These are phyloP conservation scores for Acanthamoeba sp. DNA, from an alignment of 208 protist species.

Conservation along the genomic window DNA sequence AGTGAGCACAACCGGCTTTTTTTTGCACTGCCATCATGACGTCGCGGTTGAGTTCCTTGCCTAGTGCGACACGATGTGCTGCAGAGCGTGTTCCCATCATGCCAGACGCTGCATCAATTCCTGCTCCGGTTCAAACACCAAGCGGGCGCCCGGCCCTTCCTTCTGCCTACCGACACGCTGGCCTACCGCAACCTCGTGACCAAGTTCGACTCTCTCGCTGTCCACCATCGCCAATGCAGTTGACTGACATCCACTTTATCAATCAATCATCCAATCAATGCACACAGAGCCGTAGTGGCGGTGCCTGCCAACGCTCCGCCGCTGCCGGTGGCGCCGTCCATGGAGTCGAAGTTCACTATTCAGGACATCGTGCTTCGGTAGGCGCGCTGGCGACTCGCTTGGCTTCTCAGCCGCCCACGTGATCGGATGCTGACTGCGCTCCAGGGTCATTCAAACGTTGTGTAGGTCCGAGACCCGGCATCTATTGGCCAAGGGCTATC, in stretches of 20 bases:
- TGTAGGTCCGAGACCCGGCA: constrained; percentile 1
- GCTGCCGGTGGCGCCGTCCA: neutral
- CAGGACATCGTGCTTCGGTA: constrained; percentile 24
- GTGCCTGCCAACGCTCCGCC: constrained; percentile 24
- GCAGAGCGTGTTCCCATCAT: constrained; percentile 40
- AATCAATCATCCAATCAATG: no score
- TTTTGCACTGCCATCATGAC: no score
- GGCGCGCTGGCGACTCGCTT: no score
- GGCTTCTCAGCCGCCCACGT: neutral
- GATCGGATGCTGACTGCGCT: neutral
- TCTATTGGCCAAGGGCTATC: constrained; percentile 65
- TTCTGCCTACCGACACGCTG: neutral
- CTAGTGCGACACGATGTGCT: constrained; percentile 30
- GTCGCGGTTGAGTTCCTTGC: neutral
- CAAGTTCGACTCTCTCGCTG: no score
- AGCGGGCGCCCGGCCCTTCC: neutral
- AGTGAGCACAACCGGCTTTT: no score
- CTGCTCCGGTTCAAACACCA: constrained; percentile 19
- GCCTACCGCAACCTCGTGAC: neutral
- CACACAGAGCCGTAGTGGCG: constrained; percentile 2
- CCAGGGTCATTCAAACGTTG: neutral
- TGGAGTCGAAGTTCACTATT: neutral
- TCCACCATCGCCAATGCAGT: no score
- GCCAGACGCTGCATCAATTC: constrained; percentile 43
- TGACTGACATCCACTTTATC: no score